Percentiles rank a stretch among this genome's conserved stretches.
Conservation (phyloP, 371 early-diverging fungal genomes). For the Lichtheimia ornata region DNA sequence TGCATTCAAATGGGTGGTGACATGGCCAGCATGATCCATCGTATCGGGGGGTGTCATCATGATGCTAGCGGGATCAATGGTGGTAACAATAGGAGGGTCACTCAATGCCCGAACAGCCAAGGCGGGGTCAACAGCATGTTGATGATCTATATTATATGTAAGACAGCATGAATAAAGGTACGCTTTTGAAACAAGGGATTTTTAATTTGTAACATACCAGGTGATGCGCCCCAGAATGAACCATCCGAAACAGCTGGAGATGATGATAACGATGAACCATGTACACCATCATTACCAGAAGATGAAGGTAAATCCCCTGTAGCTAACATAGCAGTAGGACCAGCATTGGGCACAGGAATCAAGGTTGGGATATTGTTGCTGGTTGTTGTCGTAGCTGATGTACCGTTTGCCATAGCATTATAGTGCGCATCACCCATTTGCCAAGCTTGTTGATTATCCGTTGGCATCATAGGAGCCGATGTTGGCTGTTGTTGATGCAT, state of each 20-base stretch:
- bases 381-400: background rate
- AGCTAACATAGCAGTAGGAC: conserved; percentile 44
- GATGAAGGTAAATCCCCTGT: conserved; percentile 5
- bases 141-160: too few species aligned
- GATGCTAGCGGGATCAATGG: conserved; percentile 26
- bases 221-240: conserved; percentile 16
- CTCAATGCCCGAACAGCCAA: conserved; percentile 15
- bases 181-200: background rate
- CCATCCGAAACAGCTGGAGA: conserved; percentile 1
- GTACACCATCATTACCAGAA: too few species aligned
- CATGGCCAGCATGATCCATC: background rate
- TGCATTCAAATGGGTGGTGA: conserved; percentile 36
- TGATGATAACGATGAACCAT: background rate
- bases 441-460: background rate
- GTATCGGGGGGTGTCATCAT: conserved; percentile 19
- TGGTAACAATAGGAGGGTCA: conserved; percentile 20
- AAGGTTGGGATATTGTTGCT: conserved; percentile 18
- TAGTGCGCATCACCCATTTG: background rate
- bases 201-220: conserved; percentile 14
- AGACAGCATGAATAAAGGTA: background rate
- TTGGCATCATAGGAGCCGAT: too few species aligned
- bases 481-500: too few species aligned
- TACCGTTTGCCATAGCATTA: too few species aligned
- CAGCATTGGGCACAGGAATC: conserved; percentile 49
- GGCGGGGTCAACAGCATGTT: background rate